Evolutionary conservation across 805 yeast genomes (phyloP).

Genomic region (Yamadazyma takamatsuzukensis): DNA sequence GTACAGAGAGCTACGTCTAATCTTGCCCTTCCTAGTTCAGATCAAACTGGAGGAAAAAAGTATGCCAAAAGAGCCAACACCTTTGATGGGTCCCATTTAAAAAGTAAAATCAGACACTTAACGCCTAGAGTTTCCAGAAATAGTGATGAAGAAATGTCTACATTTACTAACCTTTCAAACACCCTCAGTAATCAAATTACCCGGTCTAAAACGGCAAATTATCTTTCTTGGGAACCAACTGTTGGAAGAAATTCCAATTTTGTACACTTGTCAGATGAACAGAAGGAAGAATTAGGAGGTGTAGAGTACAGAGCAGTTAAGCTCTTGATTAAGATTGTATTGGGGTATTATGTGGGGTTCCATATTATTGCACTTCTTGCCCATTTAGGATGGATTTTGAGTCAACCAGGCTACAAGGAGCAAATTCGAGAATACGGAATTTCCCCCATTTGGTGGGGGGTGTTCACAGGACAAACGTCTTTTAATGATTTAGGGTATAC

Average conservation of each 20-base stretch:
- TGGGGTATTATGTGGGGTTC: constrained; percentile 71
- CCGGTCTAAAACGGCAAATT: constrained; percentile 42
- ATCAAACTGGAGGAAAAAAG: constrained; percentile 33
- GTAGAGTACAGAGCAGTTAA: constrained; percentile 92
- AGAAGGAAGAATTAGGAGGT: constrained; percentile 94
- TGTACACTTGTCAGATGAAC: constrained; percentile 73
- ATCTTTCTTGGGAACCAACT: constrained; percentile 87
- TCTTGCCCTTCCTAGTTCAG: constrained; percentile 29
- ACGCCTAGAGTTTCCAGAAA: constrained; percentile 11
- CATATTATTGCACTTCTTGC: constrained; percentile 53
- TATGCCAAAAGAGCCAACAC: constrained; percentile 42
- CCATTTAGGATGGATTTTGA: constrained; percentile 60
- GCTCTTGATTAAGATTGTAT: constrained; percentile 61
- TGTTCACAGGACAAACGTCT: constrained; percentile 73
- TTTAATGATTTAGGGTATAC: constrained; percentile 88
- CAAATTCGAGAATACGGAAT: constrained; percentile 55
- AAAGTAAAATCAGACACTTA: not conserved
- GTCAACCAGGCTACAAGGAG: constrained; percentile 37
- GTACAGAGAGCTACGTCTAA: constrained; percentile 28
- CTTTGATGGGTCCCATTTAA: constrained; percentile 12
- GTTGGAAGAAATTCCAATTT: constrained; percentile 92
- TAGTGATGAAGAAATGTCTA: constrained; percentile 11
- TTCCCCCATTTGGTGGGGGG: constrained; percentile 89
- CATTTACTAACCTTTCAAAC: constrained; percentile 11
- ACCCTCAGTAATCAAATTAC: constrained; percentile 26